Conservation (phyloP, 169 alveolate species). For the Plasmodium sp. region DNA sequence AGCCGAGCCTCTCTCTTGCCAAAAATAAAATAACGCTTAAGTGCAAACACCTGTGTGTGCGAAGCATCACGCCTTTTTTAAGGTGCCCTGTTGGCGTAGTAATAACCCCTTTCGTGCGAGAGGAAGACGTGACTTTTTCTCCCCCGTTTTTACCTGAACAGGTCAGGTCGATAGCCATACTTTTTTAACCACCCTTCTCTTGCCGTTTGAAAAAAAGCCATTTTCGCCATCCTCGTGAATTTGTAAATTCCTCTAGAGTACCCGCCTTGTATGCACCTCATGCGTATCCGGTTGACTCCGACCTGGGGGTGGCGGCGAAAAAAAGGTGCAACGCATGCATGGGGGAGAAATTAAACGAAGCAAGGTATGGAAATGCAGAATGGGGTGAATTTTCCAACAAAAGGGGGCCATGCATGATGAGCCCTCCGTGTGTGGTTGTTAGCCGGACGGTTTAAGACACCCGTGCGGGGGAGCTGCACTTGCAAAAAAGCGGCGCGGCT, state of each 20-base stretch:
- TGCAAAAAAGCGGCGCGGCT: neutral
- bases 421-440: neutral
- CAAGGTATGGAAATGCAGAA: neutral
- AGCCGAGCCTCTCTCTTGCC: neutral
- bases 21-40: neutral
- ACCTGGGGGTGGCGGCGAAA: slow-evolving; percentile 48
- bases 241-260: slow-evolving; percentile 86
- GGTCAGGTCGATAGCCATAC: slow-evolving; percentile 87
- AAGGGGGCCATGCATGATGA: neutral
- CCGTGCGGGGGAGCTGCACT: neutral
- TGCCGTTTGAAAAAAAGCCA: slow-evolving; percentile 89
- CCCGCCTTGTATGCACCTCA: slow-evolving; percentile 89
- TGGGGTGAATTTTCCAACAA: neutral
- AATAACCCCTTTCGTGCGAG: neutral
- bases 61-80: neutral
- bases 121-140: neutral
- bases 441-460: neutral
- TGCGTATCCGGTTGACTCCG: slow-evolving; percentile 84
- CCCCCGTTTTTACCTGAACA: slow-evolving; percentile 76
- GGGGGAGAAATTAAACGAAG: slow-evolving; percentile 1
- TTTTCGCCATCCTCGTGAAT: slow-evolving; percentile 87
- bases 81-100: neutral
- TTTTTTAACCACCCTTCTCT: slow-evolving; percentile 90
- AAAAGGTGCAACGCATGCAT: neutral
- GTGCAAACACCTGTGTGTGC: neutral